A percentile compares a stretch with the other conserved stretches of the same genome.
Conservation (phyloP, 345 rosid genomes). For the Turnera subulata region DNA sequence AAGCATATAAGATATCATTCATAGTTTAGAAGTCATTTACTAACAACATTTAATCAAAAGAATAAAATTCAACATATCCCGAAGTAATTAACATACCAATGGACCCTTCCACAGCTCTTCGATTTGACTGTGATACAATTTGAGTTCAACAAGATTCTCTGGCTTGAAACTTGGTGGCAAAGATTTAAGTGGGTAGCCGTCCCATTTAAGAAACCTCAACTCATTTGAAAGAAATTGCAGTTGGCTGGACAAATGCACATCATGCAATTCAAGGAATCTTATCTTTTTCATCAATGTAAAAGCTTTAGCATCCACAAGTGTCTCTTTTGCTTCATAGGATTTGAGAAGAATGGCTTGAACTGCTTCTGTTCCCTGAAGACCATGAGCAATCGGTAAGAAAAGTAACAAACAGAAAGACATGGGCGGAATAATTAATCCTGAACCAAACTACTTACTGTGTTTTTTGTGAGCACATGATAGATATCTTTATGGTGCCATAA, state of each 20-base stretch:
- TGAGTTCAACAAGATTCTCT: slow-evolving; percentile 10
- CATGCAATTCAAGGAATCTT: slow-evolving; percentile 11
- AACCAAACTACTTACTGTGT: background rate
- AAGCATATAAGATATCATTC: background rate
- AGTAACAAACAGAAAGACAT: background rate
- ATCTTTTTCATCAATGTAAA: slow-evolving; percentile 6
- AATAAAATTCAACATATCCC: background rate
- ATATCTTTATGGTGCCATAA: slow-evolving; percentile 8
- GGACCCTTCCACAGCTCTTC: slow-evolving; percentile 2
- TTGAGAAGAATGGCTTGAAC: slow-evolving; percentile 10
- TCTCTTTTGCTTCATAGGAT: background rate
- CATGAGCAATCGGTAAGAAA: background rate
- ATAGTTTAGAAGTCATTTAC: background rate
- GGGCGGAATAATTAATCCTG: no score
- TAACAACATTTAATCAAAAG: background rate
- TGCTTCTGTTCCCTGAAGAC: slow-evolving; percentile 4
- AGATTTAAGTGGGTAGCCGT: slow-evolving; percentile 1
- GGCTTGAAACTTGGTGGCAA: slow-evolving; percentile 1
- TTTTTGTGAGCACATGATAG: background rate
- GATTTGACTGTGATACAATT: background rate
- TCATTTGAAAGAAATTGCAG: slow-evolving; percentile 8
- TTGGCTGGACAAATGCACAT: background rate
- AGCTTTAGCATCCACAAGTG: background rate
- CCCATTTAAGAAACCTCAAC: slow-evolving; percentile 8
- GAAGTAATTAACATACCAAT: background rate